A percentile compares a stretch with the other conserved stretches of the same genome.
Conservation (phyloP, 2,329 filamentous ascomycete genomes). For the Ampelomyces quisqualis region DNA sequence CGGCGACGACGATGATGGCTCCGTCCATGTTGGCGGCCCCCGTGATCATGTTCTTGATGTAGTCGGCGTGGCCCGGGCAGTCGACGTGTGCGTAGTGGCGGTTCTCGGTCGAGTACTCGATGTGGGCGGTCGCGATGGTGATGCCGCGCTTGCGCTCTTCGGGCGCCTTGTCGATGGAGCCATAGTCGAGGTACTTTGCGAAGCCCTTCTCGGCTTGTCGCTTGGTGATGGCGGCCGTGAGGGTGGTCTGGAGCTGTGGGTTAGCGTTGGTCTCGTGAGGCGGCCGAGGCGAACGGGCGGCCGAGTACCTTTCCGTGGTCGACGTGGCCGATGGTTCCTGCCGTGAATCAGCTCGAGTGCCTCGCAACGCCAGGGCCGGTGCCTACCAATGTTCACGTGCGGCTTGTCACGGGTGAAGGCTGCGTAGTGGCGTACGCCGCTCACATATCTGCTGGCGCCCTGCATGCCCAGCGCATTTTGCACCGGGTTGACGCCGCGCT, state of each 20-base stretch:
- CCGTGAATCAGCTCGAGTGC: constrained; percentile 11
- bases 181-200: constrained; percentile 95
- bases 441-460: constrained; percentile 64
- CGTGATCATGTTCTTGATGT: constrained; percentile 99
- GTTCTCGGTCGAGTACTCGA: constrained; percentile 92
- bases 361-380: not conserved
- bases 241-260: constrained; percentile 96
- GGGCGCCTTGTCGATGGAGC: constrained; percentile 96
- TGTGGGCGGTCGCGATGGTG: constrained; percentile 97
- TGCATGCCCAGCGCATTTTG: constrained; percentile 67
- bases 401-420: constrained; percentile 88
- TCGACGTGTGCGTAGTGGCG: constrained; percentile 99
- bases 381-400: constrained; percentile 92
- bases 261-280: constrained; percentile 16
- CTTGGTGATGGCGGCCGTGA: constrained; percentile 98
- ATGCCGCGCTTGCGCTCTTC: constrained; percentile 99
- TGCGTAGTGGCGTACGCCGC: constrained; percentile 63
- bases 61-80: constrained; percentile 99
- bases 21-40: constrained; percentile 99
- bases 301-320: constrained; percentile 91
- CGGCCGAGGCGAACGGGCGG: constrained; percentile 12
- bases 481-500: constrained; percentile 70
- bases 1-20: constrained; percentile 97
- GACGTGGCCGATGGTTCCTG: constrained; percentile 97
- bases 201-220: constrained; percentile 91